Evolutionary conservation across 2,329 filamentous ascomycete species (phyloP).

Genomic region (Penicillium olsonii): DNA sequence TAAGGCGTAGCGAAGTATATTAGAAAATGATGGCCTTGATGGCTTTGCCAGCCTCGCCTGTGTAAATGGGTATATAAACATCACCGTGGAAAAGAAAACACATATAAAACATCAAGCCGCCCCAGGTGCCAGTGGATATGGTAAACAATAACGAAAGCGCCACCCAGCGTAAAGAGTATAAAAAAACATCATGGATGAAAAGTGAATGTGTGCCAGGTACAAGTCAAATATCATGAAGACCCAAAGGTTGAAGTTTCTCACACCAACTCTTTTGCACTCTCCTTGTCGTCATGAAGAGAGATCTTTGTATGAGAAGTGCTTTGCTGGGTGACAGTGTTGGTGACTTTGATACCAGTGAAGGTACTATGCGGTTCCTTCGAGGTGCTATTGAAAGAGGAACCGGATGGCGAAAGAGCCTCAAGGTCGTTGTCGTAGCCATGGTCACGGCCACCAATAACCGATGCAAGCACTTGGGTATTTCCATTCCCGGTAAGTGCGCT

Average conservation of each 20-base stretch:
- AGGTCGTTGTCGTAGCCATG: conserved; percentile 20
- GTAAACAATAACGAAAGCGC: not conserved
- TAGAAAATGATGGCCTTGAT: not conserved
- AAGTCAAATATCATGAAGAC: too few species aligned
- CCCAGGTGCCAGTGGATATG: not conserved
- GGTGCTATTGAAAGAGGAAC: conserved; percentile 3
- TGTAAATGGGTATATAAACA: conserved; percentile 2
- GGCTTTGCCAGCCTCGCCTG: not conserved
- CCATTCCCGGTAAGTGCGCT: conserved; percentile 15
- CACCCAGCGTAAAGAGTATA: not conserved
- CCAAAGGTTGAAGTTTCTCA: conserved; percentile 19
- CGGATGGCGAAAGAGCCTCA: conserved; percentile 14
- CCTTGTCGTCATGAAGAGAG: conserved; percentile 18
- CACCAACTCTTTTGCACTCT: conserved; percentile 28
- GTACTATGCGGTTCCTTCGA: conserved; percentile 6
- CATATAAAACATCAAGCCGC: not conserved
- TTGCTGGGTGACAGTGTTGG: conserved; percentile 30
- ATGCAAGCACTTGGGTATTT: conserved; percentile 24
- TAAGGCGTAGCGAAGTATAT: not conserved
- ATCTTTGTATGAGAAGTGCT: conserved; percentile 8
- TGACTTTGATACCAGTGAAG: conserved; percentile 29
- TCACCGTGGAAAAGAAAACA: not conserved
- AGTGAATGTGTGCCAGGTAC: not conserved
- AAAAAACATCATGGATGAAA: conserved; percentile 1
- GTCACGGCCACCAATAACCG: conserved; percentile 19